These are phyloP conservation scores for Phragmites australis DNA, from an alignment of 176 grass and related monocot genomes.

Conservation along the genomic window DNA sequence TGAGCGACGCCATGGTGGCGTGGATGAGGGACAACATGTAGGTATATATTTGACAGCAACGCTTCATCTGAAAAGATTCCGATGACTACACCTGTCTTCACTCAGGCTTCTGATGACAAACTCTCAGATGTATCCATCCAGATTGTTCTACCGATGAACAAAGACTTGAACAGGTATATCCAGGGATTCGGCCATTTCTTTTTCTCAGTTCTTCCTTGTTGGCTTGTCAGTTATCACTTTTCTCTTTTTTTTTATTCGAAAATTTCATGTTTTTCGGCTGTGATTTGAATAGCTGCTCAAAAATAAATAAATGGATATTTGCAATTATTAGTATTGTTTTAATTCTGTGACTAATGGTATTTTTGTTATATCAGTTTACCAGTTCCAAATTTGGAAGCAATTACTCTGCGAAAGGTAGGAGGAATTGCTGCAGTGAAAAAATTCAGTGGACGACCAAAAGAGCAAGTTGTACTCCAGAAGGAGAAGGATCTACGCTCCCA, in stretches of 20 bases:
- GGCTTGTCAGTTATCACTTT: background rate
- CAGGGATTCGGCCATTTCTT: background rate
- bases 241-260: background rate
- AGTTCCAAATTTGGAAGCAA: constrained; percentile 57
- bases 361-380: constrained; percentile 61
- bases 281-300: background rate
- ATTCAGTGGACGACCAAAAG: constrained; percentile 73
- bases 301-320: background rate
- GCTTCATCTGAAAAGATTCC: constrained; percentile 83
- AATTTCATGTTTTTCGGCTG: background rate
- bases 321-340: background rate
- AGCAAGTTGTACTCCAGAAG: constrained; percentile 64
- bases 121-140: constrained; percentile 88
- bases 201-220: background rate
- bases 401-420: constrained; percentile 60
- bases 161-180: constrained; percentile 68
- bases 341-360: constrained; percentile 17
- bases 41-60: constrained; percentile 96
- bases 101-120: constrained; percentile 68
- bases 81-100: constrained; percentile 97
- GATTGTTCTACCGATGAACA: constrained; percentile 70
- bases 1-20: constrained; percentile 47
- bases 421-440: constrained; percentile 72
- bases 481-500: constrained; percentile 54
- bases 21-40: constrained; percentile 57